Evolutionary conservation across 2,329 filamentous ascomycete species (phyloP).

Genomic region (Claviceps maximensis): DNA sequence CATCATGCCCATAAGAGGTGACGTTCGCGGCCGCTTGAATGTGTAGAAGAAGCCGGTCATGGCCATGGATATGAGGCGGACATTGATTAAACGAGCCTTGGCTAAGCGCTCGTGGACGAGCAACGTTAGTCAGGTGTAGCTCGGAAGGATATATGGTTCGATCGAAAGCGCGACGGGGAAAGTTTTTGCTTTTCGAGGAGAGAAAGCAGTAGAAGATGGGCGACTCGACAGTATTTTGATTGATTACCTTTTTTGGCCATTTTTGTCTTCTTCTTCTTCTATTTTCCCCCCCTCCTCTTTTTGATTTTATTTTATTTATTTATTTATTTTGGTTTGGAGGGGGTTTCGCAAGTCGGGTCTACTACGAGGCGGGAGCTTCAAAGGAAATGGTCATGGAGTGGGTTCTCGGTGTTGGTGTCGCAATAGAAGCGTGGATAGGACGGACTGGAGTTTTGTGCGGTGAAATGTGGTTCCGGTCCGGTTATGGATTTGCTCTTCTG

Average conservation of each 20-base stretch:
- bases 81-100: constrained; percentile 84
- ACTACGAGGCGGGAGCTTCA: background rate
- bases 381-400: background rate
- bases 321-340: too few species aligned
- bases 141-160: too few species aligned
- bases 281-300: too few species aligned
- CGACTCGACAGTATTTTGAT: background rate
- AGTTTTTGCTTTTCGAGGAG: background rate
- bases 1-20: constrained; percentile 85
- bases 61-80: constrained; percentile 95
- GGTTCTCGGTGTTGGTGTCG: background rate
- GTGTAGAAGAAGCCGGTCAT: constrained; percentile 98
- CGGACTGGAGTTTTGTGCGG: background rate
- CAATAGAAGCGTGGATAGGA: background rate
- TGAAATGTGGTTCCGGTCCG: constrained; percentile 9
- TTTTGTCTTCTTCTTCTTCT: background rate
- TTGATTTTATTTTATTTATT: too few species aligned
- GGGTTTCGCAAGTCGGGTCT: too few species aligned
- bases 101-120: constrained; percentile 30
- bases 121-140: background rate
- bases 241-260: constrained; percentile 17
- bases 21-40: constrained; percentile 65
- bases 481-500: background rate
- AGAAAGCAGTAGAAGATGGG: background rate
- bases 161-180: too few species aligned